Evolutionary conservation across 176 grass and related monocot species (phyloP), one percentile per base, ranked within the genome.

Genomic region (Puya raimondii): DNA sequence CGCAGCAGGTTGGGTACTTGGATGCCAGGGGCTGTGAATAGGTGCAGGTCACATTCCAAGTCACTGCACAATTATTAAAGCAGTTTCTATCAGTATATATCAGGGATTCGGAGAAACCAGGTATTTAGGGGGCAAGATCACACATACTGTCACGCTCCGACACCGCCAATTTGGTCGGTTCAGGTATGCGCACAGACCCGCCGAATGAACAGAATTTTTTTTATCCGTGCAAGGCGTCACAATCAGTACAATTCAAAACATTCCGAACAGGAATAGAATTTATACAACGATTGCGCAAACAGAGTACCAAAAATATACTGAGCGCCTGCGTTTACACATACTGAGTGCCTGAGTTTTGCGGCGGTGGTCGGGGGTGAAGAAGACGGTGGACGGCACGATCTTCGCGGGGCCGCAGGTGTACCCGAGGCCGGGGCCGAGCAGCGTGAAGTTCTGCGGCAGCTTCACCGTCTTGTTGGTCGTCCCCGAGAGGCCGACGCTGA

Each of bases 391-490:
- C 11, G 89, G 89, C 10, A 92, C 87, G 48, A 92, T 9, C 22
- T 72, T 83, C 11, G 86, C 86, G 0, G 86, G 86, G 0, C 89
- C 89, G 63, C 94, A 97, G 9, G 89, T 97, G 81, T 97, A 97
- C 0, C 94, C 94, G 0, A 48, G 84, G 0, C 87, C 94, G 1
- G 94, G 94, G 0, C 84, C 86, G 23, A 75, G 67, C 76, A 97
- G 77, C 0, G 86, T 97, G 80, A 92, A 92, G 82, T 92, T 97
- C 26, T 22, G 73, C 16, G 94, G 94, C 3, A 97, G 71, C 75
- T 97, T 97, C 2, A 97, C 86, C 0, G 94, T 97, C 71, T 92
- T 97, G 84, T 97, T 97, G 57, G 89, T 81, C 51, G 89, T 97
- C 47, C 94, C 94, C 2, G 94, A 68, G 2, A 84, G 79, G 4